Conservation (phyloP, 129 eudicot genomes). For the Lactuca sativa region DNA sequence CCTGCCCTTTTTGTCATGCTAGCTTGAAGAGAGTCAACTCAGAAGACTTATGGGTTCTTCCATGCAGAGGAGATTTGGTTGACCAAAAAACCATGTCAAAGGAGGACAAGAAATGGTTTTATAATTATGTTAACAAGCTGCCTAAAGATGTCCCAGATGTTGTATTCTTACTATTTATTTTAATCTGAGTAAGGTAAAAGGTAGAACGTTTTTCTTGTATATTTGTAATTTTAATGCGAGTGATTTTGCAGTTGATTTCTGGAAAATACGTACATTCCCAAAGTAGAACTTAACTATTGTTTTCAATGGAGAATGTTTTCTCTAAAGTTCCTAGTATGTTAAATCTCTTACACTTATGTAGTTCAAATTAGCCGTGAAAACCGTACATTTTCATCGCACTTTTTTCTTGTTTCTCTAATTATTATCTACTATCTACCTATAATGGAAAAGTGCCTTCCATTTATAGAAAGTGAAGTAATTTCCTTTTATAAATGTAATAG, state of each 20-base stretch:
- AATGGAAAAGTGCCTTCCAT: too few relatives aligned
- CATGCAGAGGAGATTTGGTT: constrained; percentile 53
- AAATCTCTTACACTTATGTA: neutral
- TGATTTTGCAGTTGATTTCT: constrained; percentile 29
- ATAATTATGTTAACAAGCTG: constrained; percentile 54
- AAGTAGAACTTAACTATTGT: constrained; percentile 14
- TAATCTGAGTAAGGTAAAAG: constrained; percentile 27
- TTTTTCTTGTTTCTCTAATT: neutral
- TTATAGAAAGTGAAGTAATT: too few relatives aligned
- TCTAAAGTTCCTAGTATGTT: constrained; percentile 10
- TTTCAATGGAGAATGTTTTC: constrained; percentile 15
- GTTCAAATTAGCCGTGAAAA: neutral
- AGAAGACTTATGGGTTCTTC: constrained; percentile 70
- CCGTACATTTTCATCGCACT: neutral
- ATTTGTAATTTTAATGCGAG: neutral
- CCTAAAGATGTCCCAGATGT: constrained; percentile 68
- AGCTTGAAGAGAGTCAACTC: constrained; percentile 68
- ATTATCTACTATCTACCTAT: too few relatives aligned
- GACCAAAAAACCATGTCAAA: constrained; percentile 52
- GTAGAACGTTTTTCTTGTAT: constrained; percentile 21
- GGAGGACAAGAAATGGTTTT: constrained; percentile 56
- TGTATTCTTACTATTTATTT: constrained; percentile 57
- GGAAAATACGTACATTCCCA: constrained; percentile 26
- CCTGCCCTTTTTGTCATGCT: constrained; percentile 85
- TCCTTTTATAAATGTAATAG: too few relatives aligned